A percentile compares a stretch with the other conserved stretches of the same genome.
Conservation (phyloP, 148 eudicot genomes). For the Rhododendron molle region DNA sequence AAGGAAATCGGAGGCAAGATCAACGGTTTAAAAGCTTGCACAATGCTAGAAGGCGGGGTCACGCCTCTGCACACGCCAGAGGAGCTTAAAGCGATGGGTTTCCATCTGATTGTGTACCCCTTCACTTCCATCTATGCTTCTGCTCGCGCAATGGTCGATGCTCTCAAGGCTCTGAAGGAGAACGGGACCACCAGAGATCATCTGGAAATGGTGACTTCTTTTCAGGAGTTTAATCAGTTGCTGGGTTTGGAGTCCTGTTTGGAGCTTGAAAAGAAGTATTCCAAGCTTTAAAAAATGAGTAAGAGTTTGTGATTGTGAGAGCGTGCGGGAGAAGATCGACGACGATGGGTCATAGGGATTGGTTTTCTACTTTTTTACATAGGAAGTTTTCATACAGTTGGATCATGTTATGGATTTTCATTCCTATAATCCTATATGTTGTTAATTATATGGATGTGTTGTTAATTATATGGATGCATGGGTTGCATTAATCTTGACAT, state of each 20-base stretch:
- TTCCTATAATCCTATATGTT: background rate
- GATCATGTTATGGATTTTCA: background rate
- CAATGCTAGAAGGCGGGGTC: background rate
- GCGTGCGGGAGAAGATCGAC: background rate
- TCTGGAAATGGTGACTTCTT: background rate
- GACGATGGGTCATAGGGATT: background rate
- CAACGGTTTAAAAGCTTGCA: background rate
- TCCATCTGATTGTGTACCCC: background rate
- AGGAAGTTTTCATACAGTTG: background rate
- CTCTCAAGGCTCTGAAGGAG: background rate
- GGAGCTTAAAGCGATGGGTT: background rate
- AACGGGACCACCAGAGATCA: background rate
- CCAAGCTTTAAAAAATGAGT: background rate
- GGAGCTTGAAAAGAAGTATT: background rate
- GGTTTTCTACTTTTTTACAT: background rate
- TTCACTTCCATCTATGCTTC: background rate
- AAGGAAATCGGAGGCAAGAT: slow-evolving; percentile 23
- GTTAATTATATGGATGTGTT: too few species aligned
- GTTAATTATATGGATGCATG: too few species aligned
- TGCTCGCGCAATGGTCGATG: background rate
- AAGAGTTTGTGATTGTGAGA: background rate
- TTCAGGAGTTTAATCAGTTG: background rate
- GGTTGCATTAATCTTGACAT: background rate
- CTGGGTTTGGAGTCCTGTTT: background rate
- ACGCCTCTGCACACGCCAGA: background rate